Conservation (phyloP, 371 early-diverging fungal species). For the Actinomucor elegans region DNA sequence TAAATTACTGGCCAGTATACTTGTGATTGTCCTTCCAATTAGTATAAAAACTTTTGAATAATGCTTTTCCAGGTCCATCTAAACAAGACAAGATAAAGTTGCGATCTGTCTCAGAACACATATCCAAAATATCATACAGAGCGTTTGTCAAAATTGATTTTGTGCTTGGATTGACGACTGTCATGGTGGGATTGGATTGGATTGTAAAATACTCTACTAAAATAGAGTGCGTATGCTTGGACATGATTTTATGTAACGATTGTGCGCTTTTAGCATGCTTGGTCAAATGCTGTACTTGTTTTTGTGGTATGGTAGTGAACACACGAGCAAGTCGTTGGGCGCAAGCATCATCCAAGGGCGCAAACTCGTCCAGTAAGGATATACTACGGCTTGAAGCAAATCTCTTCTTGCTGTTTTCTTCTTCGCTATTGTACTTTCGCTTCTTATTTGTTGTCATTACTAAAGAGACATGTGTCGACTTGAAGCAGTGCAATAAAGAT, state of each 20-base stretch:
- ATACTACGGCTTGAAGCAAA: constrained; percentile 12
- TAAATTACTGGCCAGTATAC: constrained; percentile 66
- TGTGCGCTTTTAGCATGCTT: constrained; percentile 18
- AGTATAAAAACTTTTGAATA: constrained; percentile 57
- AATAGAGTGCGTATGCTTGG: constrained; percentile 70
- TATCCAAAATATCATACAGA: constrained; percentile 67
- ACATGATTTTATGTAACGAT: constrained; percentile 46
- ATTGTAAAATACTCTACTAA: constrained; percentile 66
- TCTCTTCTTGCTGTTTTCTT: background rate
- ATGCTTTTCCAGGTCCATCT: constrained; percentile 57
- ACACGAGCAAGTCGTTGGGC: constrained; percentile 59
- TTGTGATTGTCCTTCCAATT: constrained; percentile 62
- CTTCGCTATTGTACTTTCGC: constrained; percentile 3
- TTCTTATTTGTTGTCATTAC: constrained; percentile 26
- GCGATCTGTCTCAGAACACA: constrained; percentile 70
- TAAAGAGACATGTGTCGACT: constrained; percentile 53
- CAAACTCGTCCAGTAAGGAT: constrained; percentile 23
- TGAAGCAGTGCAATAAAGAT: constrained; percentile 57
- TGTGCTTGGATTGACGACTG: constrained; percentile 47
- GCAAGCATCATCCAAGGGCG: constrained; percentile 49
- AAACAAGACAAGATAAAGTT: constrained; percentile 63
- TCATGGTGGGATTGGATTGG: constrained; percentile 59
- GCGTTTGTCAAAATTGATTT: constrained; percentile 61
- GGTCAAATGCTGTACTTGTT: constrained; percentile 3
- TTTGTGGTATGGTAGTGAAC: constrained; percentile 44